A percentile compares a stretch with the other conserved stretches of the same genome.
These are phyloP conservation scores for Pseudovirgaria hyperparasitica DNA, from an alignment of 2,329 filamentous ascomycete genomes.

Conservation along the genomic window DNA sequence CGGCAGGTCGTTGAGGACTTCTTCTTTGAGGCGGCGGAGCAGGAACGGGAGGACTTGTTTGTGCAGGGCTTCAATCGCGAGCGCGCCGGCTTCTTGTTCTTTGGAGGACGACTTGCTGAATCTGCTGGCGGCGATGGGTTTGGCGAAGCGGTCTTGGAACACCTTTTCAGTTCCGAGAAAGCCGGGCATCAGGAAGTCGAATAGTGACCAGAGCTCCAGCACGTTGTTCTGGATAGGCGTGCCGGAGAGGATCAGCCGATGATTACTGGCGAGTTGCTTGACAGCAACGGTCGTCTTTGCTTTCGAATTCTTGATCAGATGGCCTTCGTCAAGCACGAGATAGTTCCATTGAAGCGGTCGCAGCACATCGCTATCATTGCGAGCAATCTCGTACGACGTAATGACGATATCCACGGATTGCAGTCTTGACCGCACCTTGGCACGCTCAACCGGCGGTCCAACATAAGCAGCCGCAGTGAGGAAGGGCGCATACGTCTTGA, in stretches of 20 bases:
- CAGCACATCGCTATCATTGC: conserved; percentile 84
- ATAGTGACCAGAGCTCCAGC: conserved; percentile 90
- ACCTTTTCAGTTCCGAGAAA: conserved; percentile 94
- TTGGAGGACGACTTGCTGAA: conserved; percentile 97
- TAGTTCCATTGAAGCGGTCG: conserved; percentile 89
- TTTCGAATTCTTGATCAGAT: conserved; percentile 97
- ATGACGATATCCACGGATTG: conserved; percentile 81
- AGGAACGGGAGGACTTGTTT: conserved; percentile 97
- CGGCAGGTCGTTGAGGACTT: conserved; percentile 88
- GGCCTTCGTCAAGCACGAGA: conserved; percentile 90
- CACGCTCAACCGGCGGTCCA: conserved; percentile 71
- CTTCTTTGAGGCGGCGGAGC: conserved; percentile 89
- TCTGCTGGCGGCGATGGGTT: conserved; percentile 86
- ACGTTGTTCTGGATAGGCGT: conserved; percentile 98
- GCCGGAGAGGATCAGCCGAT: conserved; percentile 88
- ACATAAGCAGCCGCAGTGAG: conserved; percentile 82
- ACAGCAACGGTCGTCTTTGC: conserved; percentile 92
- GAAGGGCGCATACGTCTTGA: conserved; percentile 91
- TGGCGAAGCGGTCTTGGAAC: conserved; percentile 90
- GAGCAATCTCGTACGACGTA: conserved; percentile 94
- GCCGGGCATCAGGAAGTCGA: conserved; percentile 98
- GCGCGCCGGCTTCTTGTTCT: conserved; percentile 89
- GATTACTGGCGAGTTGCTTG: conserved; percentile 80
- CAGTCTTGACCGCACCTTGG: conserved; percentile 55
- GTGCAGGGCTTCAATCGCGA: conserved; percentile 95